A percentile compares a stretch with the other conserved stretches of the same genome.
phyloP scores from a whole-genome alignment of 257 asterid genomes.

The Ligustrum vulgare region DNA sequence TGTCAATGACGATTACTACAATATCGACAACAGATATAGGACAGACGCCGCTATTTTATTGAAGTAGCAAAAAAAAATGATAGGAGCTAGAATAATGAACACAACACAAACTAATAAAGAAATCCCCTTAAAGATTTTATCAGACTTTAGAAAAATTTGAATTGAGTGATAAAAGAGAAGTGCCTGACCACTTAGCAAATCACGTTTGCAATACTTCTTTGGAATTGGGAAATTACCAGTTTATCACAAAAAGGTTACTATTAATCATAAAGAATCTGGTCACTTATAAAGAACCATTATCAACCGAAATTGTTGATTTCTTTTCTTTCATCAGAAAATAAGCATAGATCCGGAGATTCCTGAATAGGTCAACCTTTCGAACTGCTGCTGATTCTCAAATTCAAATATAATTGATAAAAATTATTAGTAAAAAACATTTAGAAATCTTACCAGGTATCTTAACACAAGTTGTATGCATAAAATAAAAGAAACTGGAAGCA shows the following conservation, averaged over 20 bases:
- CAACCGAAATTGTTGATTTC: no score
- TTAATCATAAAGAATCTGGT: background rate
- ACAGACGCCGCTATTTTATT: background rate
- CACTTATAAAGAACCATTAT: no score
- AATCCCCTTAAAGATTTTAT: background rate
- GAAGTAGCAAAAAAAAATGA: conserved; percentile 6
- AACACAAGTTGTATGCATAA: background rate
- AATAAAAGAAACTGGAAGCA: background rate
- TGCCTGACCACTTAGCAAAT: conserved; percentile 12
- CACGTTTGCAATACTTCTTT: background rate
- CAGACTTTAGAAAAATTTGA: background rate
- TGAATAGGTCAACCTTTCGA: no score
- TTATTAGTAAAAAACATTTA: no score
- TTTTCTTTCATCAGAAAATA: no score
- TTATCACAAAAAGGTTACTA: background rate
- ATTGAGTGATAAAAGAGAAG: background rate
- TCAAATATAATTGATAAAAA: background rate
- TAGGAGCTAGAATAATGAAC: background rate
- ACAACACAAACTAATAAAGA: background rate
- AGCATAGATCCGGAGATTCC: no score
- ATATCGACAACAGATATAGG: background rate
- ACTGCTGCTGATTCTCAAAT: no score
- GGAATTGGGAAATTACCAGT: background rate
- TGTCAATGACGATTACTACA: background rate
- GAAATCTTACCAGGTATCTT: background rate